phyloP scores from a whole-genome alignment of 2,329 filamentous ascomycete species.

The Canariomyces notabilis region DNA sequence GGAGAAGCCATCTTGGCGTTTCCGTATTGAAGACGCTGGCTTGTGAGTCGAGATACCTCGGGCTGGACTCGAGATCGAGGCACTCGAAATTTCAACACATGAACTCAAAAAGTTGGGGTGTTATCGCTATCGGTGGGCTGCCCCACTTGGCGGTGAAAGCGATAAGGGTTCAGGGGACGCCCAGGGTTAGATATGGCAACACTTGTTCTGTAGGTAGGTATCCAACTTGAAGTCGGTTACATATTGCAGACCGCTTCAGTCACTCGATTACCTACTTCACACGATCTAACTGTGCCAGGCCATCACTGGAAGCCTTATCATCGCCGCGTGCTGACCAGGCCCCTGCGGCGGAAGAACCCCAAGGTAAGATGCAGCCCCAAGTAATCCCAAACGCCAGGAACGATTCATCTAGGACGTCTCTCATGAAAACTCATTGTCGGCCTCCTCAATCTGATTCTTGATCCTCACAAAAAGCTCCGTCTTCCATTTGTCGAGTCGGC shows the following conservation, averaged over 20 bases:
- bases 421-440: constrained; percentile 35
- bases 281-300: not conserved
- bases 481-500: constrained; percentile 96
- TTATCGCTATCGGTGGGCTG: constrained; percentile 19
- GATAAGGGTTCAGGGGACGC: constrained; percentile 20
- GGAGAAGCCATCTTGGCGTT: constrained; percentile 42
- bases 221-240: not conserved
- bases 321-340: no score
- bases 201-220: not conserved
- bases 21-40: constrained; percentile 17
- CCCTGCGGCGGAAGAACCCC: not conserved
- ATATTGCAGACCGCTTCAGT: not conserved
- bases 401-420: not conserved
- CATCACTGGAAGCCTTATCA: no score
- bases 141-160: constrained; percentile 14
- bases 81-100: constrained; percentile 24
- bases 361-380: constrained; percentile 1
- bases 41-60: constrained; percentile 18
- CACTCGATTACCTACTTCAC: not conserved
- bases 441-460: constrained; percentile 73
- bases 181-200: constrained; percentile 18
- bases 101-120: constrained; percentile 24
- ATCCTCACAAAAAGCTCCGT: constrained; percentile 75
- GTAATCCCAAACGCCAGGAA: constrained; percentile 17
- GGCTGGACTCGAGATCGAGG: constrained; percentile 18